Percentiles rank a stretch among this genome's conserved stretches.
phyloP scores from a whole-genome alignment of 192 early-diverging fungal genomes.

The Coemansia erecta region DNA sequence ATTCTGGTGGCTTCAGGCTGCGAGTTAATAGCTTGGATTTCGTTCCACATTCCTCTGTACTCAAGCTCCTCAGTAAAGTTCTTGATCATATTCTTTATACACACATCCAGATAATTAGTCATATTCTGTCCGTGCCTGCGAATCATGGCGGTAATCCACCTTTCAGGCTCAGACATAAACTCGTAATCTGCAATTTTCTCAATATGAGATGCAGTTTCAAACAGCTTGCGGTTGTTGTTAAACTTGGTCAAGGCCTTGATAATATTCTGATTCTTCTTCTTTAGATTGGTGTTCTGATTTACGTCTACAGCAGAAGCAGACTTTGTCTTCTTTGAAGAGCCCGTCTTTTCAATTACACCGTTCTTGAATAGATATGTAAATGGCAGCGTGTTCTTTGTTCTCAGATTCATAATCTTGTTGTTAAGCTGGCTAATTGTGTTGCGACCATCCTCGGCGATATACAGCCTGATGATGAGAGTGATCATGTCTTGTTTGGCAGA shows the following conservation, averaged over 20 bases:
- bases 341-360: not conserved
- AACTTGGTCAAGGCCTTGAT: constrained; percentile 1
- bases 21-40: not conserved
- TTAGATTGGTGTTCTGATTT: not conserved
- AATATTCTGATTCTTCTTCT: constrained; percentile 7
- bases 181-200: not conserved
- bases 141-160: constrained; percentile 1
- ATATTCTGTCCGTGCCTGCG: constrained; percentile 1
- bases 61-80: constrained; percentile 2
- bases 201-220: too few species aligned
- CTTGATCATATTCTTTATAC: not conserved
- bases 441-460: not conserved
- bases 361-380: constrained; percentile 3
- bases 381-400: constrained; percentile 5
- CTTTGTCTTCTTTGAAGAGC: not conserved
- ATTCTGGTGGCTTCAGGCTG: not conserved
- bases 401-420: constrained; percentile 4
- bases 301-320: not conserved
- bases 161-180: constrained; percentile 3
- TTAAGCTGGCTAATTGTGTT: constrained; percentile 3
- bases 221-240: not conserved
- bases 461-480: not conserved
- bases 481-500: constrained; percentile 2
- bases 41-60: not conserved
- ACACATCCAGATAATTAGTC: not conserved